These are phyloP conservation scores for Cladosporium sp. DNA, from an alignment of 2,329 filamentous ascomycete species.

Conservation along the genomic window DNA sequence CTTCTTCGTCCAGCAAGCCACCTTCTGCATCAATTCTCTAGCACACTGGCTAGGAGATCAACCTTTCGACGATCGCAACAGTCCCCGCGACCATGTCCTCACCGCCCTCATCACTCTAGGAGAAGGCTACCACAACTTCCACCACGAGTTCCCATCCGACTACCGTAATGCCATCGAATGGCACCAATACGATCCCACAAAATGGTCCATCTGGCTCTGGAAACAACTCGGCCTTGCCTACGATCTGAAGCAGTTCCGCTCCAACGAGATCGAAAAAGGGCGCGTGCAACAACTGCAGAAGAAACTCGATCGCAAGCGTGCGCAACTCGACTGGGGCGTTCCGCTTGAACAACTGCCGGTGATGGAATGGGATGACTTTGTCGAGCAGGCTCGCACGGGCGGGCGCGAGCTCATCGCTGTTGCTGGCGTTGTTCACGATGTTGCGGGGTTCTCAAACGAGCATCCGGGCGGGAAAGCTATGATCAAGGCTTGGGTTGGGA, in stretches of 20 bases:
- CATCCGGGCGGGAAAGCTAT: slow-evolving; percentile 81
- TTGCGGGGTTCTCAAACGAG: slow-evolving; percentile 76
- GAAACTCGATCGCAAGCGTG: slow-evolving; percentile 81
- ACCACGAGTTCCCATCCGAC: slow-evolving; percentile 86
- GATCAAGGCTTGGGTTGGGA: slow-evolving; percentile 75
- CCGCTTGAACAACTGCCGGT: slow-evolving; percentile 79
- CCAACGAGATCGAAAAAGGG: slow-evolving; percentile 86
- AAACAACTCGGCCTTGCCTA: slow-evolving; percentile 78
- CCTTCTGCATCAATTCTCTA: slow-evolving; percentile 84
- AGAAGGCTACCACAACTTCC: slow-evolving; percentile 88
- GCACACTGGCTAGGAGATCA: slow-evolving; percentile 86
- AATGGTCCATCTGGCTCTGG: slow-evolving; percentile 79
- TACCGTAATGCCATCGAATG: slow-evolving; percentile 86
- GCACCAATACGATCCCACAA: slow-evolving; percentile 85
- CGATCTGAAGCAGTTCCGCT: slow-evolving; percentile 81
- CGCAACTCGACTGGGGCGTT: slow-evolving; percentile 76
- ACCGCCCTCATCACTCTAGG: slow-evolving; percentile 79
- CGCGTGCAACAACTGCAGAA: slow-evolving; percentile 81
- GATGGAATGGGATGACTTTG: slow-evolving; percentile 78
- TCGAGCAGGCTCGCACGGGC: slow-evolving; percentile 67
- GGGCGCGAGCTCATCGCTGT: slow-evolving; percentile 72
- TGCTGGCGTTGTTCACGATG: slow-evolving; percentile 79
- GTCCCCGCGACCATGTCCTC: slow-evolving; percentile 78
- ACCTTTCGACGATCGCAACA: slow-evolving; percentile 86
- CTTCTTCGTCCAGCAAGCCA: slow-evolving; percentile 83